Evolutionary conservation across 495 filamentous ascomycete genomes (phyloP).

Genomic region (Aspergillus homomorphus): DNA sequence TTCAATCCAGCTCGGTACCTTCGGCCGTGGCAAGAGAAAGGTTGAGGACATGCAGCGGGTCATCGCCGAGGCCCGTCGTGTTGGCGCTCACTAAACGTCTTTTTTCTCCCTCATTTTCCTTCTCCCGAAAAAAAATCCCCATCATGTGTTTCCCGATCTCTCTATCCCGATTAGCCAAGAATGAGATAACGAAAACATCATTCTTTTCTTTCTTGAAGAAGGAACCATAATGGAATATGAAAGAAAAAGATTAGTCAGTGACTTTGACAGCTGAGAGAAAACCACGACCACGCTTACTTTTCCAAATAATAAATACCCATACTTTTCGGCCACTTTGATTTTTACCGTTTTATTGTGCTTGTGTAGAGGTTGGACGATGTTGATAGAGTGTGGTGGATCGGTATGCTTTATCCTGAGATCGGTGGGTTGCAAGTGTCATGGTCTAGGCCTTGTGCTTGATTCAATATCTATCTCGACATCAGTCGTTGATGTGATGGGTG

Average conservation of each 20-base stretch:
- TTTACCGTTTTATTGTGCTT: no score
- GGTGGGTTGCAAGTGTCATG: no score
- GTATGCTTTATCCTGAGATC: no score
- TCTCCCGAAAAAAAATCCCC: not conserved
- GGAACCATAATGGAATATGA: conserved; percentile 17
- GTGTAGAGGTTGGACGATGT: no score
- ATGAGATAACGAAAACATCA: conserved; percentile 21
- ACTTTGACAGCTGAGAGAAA: not conserved
- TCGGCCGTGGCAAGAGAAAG: conserved; percentile 96
- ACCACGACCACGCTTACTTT: not conserved
- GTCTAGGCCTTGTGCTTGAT: no score
- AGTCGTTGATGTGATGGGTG: no score
- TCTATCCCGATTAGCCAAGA: conserved; percentile 21
- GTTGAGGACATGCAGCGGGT: conserved; percentile 96
- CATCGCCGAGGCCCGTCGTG: conserved; percentile 91
- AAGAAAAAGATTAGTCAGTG: conserved; percentile 1
- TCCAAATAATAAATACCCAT: not conserved
- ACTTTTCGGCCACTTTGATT: no score
- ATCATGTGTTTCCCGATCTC: conserved; percentile 19
- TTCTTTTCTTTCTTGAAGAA: not conserved
- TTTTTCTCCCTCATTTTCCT: conserved; percentile 27
- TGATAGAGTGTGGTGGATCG: no score
- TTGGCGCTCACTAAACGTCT: conserved; percentile 65
- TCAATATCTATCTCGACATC: no score
- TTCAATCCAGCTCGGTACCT: conserved; percentile 77